These are phyloP conservation scores for Backusella sp. DNA, from an alignment of 192 early-diverging fungal species.

Conservation along the genomic window DNA sequence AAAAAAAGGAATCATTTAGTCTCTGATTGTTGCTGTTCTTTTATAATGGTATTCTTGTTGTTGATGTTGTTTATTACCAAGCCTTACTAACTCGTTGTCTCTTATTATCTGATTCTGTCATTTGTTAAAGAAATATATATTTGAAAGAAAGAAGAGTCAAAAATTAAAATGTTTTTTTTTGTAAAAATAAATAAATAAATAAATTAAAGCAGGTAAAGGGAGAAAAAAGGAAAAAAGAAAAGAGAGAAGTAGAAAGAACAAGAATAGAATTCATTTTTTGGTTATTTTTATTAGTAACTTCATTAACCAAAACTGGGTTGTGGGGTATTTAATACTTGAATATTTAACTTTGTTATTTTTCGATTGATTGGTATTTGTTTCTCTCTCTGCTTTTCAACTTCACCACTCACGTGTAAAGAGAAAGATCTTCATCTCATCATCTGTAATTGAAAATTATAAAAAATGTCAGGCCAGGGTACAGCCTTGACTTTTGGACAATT, in stretches of 20 bases:
- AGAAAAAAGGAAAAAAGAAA: background rate
- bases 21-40: background rate
- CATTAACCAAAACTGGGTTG: background rate
- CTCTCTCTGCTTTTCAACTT: background rate
- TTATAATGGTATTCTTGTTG: background rate
- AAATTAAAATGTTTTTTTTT: background rate
- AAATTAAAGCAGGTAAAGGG: background rate
- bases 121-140: background rate
- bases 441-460: background rate
- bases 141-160: background rate
- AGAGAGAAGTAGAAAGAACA: background rate
- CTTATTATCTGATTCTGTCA: slow-evolving; percentile 13
- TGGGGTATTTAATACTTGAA: background rate
- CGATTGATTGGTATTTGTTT: slow-evolving; percentile 3
- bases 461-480: background rate
- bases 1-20: slow-evolving; percentile 8
- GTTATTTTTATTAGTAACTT: background rate
- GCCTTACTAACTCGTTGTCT: slow-evolving; percentile 34
- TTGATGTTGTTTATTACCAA: slow-evolving; percentile 19
- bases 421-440: background rate
- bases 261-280: background rate
- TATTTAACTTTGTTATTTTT: background rate
- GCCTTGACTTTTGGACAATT: background rate
- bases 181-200: background rate
- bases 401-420: background rate